Percentiles rank a stretch among this genome's conserved stretches.
Evolutionary conservation across 139 green algal genomes (phyloP).

Genomic region (Tetradesmus lagerheimii): DNA sequence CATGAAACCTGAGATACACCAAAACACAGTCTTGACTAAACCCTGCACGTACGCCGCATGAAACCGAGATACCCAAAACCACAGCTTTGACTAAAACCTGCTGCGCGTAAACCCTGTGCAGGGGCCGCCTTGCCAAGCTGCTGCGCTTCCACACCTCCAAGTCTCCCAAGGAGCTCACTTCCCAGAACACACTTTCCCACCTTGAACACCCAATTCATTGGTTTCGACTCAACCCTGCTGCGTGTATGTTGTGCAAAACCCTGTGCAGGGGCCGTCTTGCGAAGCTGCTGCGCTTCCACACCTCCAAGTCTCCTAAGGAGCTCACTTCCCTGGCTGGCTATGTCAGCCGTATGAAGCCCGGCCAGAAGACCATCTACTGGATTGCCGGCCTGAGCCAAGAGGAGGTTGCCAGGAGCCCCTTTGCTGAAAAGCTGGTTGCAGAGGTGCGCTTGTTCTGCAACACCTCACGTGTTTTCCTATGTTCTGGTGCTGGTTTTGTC

Average conservation of each 20-base stretch:
- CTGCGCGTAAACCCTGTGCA: not conserved
- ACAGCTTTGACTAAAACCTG: not conserved
- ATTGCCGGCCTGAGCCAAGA: slow-evolving; percentile 73
- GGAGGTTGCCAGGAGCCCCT: slow-evolving; percentile 86
- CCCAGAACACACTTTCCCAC: slow-evolving; percentile 53
- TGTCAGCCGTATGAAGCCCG: slow-evolving; percentile 92
- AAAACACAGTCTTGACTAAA: slow-evolving; percentile 54
- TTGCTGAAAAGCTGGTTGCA: slow-evolving; percentile 66
- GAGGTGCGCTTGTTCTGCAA: not conserved
- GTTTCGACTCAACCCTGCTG: not conserved
- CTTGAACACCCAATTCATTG: not conserved
- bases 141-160: too few species aligned
- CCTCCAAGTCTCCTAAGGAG: slow-evolving; percentile 80
- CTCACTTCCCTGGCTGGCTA: slow-evolving; percentile 87
- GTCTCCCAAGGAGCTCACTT: slow-evolving; percentile 78
- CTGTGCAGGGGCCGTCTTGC: slow-evolving; percentile 65
- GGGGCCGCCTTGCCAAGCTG: too few species aligned
- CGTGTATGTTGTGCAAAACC: not conserved
- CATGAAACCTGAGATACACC: slow-evolving; percentile 96
- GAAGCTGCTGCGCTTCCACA: slow-evolving; percentile 91
- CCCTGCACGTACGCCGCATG: too few species aligned
- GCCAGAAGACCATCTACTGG: slow-evolving; percentile 98
- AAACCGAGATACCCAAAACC: not conserved
- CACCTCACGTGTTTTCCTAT: too few species aligned
- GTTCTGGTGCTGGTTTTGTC: too few species aligned